Evolutionary conservation across 257 asterid species (phyloP).

Genomic region (Przewalskia tangutica): DNA sequence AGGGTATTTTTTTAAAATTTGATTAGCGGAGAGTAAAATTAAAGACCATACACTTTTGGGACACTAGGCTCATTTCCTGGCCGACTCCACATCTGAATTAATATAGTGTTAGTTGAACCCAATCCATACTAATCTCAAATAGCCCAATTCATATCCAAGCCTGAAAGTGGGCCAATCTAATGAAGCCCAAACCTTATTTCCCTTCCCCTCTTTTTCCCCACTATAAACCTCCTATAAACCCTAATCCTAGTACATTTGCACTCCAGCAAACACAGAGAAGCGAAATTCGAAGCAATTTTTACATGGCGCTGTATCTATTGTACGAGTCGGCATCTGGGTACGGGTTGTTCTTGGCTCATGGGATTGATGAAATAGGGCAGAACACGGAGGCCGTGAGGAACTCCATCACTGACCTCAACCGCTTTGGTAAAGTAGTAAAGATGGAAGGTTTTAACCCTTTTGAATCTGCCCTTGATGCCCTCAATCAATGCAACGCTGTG

Average conservation of each 20-base stretch:
- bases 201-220: neutral
- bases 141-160: neutral
- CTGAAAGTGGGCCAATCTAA: neutral
- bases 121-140: neutral
- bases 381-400: conserved; percentile 69
- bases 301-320: conserved; percentile 59
- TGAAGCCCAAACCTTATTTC: neutral
- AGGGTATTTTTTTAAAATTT: no score
- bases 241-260: neutral
- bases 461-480: conserved; percentile 88
- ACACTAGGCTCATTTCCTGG: neutral
- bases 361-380: conserved; percentile 86
- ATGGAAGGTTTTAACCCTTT: conserved; percentile 65
- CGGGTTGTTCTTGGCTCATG: conserved; percentile 47
- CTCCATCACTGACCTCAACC: conserved; percentile 61
- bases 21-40: no score
- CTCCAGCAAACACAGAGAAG: neutral
- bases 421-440: conserved; percentile 77
- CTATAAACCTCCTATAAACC: conserved; percentile 6
- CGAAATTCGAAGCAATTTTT: neutral
- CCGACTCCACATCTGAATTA: neutral
- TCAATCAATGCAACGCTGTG: conserved; percentile 76
- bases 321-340: conserved; percentile 88
- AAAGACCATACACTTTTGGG: no score
- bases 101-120: neutral